phyloP scores from a whole-genome alignment of 2,329 filamentous ascomycete species.

The Fusarium sp. region DNA sequence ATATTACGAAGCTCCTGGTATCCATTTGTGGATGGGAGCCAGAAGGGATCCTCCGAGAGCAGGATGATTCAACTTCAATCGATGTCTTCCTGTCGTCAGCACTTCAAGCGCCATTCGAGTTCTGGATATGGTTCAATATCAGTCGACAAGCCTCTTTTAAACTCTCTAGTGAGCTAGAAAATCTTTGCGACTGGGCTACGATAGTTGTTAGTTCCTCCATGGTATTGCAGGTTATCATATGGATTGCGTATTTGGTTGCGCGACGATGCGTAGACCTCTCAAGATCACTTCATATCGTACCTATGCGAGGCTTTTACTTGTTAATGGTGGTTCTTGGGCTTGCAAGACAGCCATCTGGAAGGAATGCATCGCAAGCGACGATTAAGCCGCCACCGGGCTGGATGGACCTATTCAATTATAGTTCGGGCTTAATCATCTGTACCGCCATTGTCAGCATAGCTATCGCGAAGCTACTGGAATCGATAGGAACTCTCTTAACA shows the following conservation, averaged over 20 bases:
- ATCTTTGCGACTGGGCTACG: background rate
- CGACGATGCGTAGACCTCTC: background rate
- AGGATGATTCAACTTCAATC: accelerated
- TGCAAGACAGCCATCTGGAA: background rate
- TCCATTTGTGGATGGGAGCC: background rate
- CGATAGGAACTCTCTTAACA: background rate
- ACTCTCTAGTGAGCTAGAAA: accelerated
- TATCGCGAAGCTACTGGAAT: background rate
- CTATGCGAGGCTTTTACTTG: background rate
- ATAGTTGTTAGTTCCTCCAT: background rate
- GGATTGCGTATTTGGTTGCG: background rate
- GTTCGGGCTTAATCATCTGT: background rate
- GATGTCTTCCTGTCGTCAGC: accelerated
- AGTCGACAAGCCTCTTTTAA: background rate
- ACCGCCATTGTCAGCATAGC: background rate
- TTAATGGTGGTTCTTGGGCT: accelerated
- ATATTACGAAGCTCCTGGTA: background rate
- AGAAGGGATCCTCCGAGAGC: accelerated
- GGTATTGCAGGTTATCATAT: background rate
- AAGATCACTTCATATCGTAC: background rate
- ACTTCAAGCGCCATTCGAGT: background rate
- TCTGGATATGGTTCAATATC: slow-evolving; percentile 15
- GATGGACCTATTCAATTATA: background rate
- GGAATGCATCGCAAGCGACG: background rate
- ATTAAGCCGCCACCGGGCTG: background rate